A percentile compares a stretch with the other conserved stretches of the same genome.
phyloP scores from a whole-genome alignment of 78 protist genomes.

The Dictyostelium purpureum region DNA sequence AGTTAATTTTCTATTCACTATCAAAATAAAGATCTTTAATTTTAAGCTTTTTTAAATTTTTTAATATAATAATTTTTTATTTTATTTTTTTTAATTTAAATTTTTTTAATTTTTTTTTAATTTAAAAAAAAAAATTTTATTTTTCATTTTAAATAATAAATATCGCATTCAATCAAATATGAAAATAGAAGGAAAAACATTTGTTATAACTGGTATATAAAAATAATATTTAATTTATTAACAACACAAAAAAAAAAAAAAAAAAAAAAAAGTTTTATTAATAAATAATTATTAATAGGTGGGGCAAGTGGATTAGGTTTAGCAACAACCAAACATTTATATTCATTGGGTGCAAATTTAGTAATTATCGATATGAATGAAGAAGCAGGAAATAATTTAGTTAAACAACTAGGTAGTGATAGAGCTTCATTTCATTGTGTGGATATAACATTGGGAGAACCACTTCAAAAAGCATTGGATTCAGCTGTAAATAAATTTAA shows the following conservation, averaged over 20 bases:
- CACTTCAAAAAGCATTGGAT: slow-evolving; percentile 53
- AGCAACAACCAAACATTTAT: slow-evolving; percentile 57
- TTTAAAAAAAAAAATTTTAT: no score
- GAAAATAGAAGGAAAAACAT: slow-evolving; percentile 6
- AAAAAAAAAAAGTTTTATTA: no score
- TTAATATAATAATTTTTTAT: no score
- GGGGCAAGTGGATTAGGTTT: slow-evolving; percentile 92
- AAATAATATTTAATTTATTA: no score
- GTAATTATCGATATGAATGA: slow-evolving; percentile 81
- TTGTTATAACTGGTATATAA: slow-evolving; percentile 89
- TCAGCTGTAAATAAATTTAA: slow-evolving; percentile 61
- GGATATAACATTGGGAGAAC: slow-evolving; percentile 74
- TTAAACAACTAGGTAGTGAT: slow-evolving; percentile 61
- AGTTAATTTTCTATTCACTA: no score
- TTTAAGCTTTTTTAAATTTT: no score
- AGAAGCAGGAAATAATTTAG: slow-evolving; percentile 47
- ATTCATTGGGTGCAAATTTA: slow-evolving; percentile 51
- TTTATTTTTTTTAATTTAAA: no score
- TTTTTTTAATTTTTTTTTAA: no score
- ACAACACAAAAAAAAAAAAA: no score
- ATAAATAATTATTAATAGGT: no score
- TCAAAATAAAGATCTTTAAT: no score
- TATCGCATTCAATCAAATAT: background rate
- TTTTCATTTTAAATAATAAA: no score
- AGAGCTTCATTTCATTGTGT: slow-evolving; percentile 13